phyloP scores from a whole-genome alignment of 2,329 filamentous ascomycete species.

The Microcyclospora pomicola region DNA sequence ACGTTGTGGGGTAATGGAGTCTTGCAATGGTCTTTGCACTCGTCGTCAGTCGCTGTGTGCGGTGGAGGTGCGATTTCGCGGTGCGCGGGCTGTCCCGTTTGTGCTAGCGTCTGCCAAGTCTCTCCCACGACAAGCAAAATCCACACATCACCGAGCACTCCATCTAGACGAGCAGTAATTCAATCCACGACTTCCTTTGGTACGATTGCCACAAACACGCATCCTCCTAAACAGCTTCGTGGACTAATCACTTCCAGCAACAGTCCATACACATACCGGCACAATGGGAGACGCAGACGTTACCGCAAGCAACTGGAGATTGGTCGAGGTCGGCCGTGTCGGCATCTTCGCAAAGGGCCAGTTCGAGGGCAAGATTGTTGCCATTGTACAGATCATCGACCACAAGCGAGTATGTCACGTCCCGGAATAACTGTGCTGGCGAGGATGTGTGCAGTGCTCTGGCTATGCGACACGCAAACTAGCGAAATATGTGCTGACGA shows the following conservation, averaged over 20 bases:
- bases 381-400: constrained; percentile 98
- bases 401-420: constrained; percentile 92
- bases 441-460: constrained; percentile 7
- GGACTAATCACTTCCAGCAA: not conserved
- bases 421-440: not conserved
- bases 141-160: no score
- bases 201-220: not conserved
- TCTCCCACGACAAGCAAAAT: no score
- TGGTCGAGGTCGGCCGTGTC: constrained; percentile 96
- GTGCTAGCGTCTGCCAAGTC: no score
- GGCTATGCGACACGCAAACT: constrained; percentile 1
- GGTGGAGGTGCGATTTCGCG: no score
- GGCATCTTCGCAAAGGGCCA: constrained; percentile 78
- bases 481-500: constrained; percentile 5
- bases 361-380: constrained; percentile 72
- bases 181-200: no score
- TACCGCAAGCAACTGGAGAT: constrained; percentile 57
- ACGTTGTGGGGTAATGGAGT: constrained; percentile 4
- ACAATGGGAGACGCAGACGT: constrained; percentile 24
- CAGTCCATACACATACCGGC: constrained; percentile 6
- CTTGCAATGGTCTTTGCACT: not conserved
- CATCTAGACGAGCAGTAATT: no score
- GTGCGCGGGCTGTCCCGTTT: no score
- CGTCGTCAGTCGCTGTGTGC: constrained; percentile 3
- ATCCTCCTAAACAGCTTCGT: not conserved